phyloP scores from a whole-genome alignment of 371 early-diverging fungal species.

The Mortierella sp. region DNA sequence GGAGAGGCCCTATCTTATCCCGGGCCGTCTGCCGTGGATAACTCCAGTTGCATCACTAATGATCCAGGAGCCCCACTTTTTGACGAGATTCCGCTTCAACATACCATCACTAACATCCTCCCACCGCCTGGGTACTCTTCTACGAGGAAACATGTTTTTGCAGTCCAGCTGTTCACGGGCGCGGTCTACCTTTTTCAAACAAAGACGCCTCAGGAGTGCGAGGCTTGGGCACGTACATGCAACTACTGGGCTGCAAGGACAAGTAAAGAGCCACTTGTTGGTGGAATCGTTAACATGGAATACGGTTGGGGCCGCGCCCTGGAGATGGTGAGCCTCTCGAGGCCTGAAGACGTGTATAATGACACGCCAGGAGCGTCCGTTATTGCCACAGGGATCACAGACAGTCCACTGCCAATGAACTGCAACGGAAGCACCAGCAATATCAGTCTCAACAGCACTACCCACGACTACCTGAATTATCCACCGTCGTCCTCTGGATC shows the following conservation, averaged over 20 bases:
- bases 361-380: neutral
- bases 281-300: slow-evolving; percentile 86
- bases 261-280: slow-evolving; percentile 87
- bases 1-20: neutral
- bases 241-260: slow-evolving; percentile 94
- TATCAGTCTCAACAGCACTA: neutral
- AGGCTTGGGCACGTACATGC: slow-evolving; percentile 85
- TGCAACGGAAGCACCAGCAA: slow-evolving; percentile 9
- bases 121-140: slow-evolving; percentile 88
- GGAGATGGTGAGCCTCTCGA: slow-evolving; percentile 26
- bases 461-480: slow-evolving; percentile 8
- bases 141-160: slow-evolving; percentile 83
- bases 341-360: slow-evolving; percentile 21
- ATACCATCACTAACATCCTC: slow-evolving; percentile 80
- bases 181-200: slow-evolving; percentile 89
- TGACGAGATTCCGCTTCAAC: slow-evolving; percentile 76
- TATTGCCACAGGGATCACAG: neutral
- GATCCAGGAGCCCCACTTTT: slow-evolving; percentile 26
- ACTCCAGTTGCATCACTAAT: slow-evolving; percentile 1
- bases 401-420: slow-evolving; percentile 6
- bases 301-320: slow-evolving; percentile 89
- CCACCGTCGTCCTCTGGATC: slow-evolving; percentile 18
- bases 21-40: neutral
- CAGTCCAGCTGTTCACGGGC: slow-evolving; percentile 82
- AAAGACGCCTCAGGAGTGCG: slow-evolving; percentile 68